Evolutionary conservation across 148 eudicot species (phyloP), one percentile per base, ranked within the genome.

Genomic region (Spergularia marina): DNA sequence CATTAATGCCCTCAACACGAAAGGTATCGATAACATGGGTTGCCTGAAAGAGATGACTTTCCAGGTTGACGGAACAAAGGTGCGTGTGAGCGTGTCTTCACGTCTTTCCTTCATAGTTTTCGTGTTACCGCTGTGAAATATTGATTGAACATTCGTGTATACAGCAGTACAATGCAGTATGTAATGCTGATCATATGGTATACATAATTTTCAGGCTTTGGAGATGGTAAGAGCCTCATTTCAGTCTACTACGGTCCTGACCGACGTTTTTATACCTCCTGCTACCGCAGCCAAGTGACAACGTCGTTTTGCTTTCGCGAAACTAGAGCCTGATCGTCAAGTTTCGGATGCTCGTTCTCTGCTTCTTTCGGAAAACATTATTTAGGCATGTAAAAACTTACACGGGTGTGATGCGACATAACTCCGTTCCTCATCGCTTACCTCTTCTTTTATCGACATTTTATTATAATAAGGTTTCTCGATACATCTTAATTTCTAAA

Each of bases 211-310:
- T 44, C 54, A 59, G 75, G 75, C 65, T 8, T 57, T 72, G 61
- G 75, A 72, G 65, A 16, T 72, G 53, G 75, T 58, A 39, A 72
- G 39, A 58, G 53, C 75, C 14, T 53, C 75, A 44, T 72, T 72
- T 41, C 65, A 72, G 54, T 72, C 75, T 41, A 58, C 13, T 36
- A 58, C 53, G 18, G 75, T 72, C 65, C 75, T 72, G 47, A 72
- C 75, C 3, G 65, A 72, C 12, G 75, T 72, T 12, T 72, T 52
- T 7, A 8, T 25, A 10, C 17, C 57, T 68, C 17, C 57, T 68
- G 14, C 57, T 23, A 17, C 25, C 17, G 47, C 7, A 16, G 21
- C 49, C 58, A 18, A 55, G n/a, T 34, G 52, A 55, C 52, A 17
- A 57, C 34, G 8, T 20, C 36, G 36, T 30, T 30, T 30, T 30